These are phyloP conservation scores for Fusarium sublunatum DNA, from an alignment of 2,329 filamentous ascomycete genomes.

Conservation along the genomic window DNA sequence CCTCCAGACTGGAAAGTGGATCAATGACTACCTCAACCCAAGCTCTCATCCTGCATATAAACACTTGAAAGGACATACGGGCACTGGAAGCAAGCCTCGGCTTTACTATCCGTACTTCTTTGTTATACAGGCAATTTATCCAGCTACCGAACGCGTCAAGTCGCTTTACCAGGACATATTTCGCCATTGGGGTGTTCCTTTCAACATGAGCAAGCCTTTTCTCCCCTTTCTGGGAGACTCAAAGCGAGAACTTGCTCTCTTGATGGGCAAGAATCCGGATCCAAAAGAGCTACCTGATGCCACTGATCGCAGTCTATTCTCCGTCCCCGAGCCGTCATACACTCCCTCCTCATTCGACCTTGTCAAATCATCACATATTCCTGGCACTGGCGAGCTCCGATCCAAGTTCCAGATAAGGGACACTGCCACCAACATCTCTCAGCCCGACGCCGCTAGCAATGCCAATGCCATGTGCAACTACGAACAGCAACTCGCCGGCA, in stretches of 20 bases:
- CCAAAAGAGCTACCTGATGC: neutral
- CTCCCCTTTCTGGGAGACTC: neutral
- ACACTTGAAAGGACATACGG: neutral
- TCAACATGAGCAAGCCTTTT: neutral
- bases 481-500: neutral
- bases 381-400: neutral
- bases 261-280: neutral
- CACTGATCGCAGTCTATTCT: neutral
- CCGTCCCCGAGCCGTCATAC: neutral
- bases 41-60: neutral
- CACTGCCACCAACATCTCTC: neutral
- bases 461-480: neutral
- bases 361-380: neutral
- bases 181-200: neutral
- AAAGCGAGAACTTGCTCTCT: neutral
- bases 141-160: neutral
- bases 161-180: neutral
- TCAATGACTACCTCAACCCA: neutral
- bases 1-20: neutral
- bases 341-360: neutral
- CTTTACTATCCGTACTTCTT: constrained; percentile 1
- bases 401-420: neutral
- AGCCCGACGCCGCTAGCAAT: neutral
- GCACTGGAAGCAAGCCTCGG: neutral
- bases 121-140: neutral